Evolutionary conservation across 257 asterid genomes (phyloP), one percentile per base, ranked within the genome.

Genomic region (Ballota nigra): DNA sequence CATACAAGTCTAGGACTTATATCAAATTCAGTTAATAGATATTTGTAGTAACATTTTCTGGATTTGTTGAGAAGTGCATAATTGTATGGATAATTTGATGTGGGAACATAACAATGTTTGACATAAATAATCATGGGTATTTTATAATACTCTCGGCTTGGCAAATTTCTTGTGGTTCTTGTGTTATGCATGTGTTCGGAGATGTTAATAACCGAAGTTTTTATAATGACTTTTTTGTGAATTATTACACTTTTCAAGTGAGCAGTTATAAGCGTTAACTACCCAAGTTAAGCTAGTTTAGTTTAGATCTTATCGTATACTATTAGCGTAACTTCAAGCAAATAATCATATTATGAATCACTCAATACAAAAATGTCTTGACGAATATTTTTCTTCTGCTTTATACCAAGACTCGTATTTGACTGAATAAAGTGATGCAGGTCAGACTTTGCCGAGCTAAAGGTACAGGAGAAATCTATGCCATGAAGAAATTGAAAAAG

Each of bases 401-500:
- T 52, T 70, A 70, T 51, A 59, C 4, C 34, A 31, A 36, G 9
- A 20, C 38, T 8, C 18, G 40, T 62, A 24, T 45, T 45, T 69
- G 79, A 79, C 73, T 41, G 59, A 78, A 36, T 69, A 55, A 73
- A 57, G 23, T 65, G 56, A 76, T 79, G 78, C 96, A 94, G 99
- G 99, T 94, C 66, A 86, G 99, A 61, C 72, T 94, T n/a, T 94
- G 97, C 57, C 96, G 97, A 57, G 95, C 92, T 24, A 91, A 86
- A 81, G 75, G 68, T 66, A 86, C 97, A 3, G 97, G 99, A 61
- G 99, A 94, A 78, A 85, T 94, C 64, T 89, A 74, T 78, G 99
- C 99, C 75, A 91, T 94, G 99, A 94, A 94, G 83, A 94, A 89
- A 77, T 77, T 94, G 85, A 94, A 88, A 73, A 94, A 94, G 70